Evolutionary conservation across 2,329 filamentous ascomycete species (phyloP), one percentile per base, ranked within the genome.

Genomic region (Cladosporium phlei): DNA sequence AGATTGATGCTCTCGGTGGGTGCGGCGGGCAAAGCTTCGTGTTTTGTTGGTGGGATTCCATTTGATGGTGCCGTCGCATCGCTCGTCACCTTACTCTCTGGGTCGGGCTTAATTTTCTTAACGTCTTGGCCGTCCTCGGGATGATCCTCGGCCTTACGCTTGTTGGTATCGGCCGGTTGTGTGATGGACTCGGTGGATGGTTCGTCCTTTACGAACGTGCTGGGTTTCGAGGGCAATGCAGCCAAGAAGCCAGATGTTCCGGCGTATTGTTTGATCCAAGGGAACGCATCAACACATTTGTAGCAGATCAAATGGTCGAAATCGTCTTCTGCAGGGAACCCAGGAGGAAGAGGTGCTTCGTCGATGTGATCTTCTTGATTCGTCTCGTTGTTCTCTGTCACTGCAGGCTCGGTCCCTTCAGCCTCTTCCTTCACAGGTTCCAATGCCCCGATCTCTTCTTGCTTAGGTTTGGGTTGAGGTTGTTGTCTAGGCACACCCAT

Each of bases 221-320:
- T 14, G 2, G 33, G 33, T 11, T 57, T 42, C 2, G 56, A 53
- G 5, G 82, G 83, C 0, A 96, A 78, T 1, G 90, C 78, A 0
- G 80, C 74, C 0, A 97, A 72, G 59, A 98, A 97, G 0, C 90
- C 89, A 1, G 79, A 62, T 0, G 86, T 79, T 2, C 85, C 85
- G 5, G 87, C 89, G 62, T 97, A 97, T 53, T 76, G 75, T 69
- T 91, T 94, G 65, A 97, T 84, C 93, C 93, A 98, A 0, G 89
- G 87, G 57, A 89, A 80, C 1, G 88, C 80, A 30, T 90, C 82
- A 11, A 95, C 78, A 58, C 93, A 98, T 63, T 95, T 94, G 72
- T 93, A 95, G 72, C 93, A 98, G 28, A 98, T 77, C 59, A 97
- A 85, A 21, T 84, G 80, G 44, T 94, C 88, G 55, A 98, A 98